Evolutionary conservation across 2,329 filamentous ascomycete species (phyloP), one percentile per base, ranked within the genome.

Genomic region (Gremmenia infestans): DNA sequence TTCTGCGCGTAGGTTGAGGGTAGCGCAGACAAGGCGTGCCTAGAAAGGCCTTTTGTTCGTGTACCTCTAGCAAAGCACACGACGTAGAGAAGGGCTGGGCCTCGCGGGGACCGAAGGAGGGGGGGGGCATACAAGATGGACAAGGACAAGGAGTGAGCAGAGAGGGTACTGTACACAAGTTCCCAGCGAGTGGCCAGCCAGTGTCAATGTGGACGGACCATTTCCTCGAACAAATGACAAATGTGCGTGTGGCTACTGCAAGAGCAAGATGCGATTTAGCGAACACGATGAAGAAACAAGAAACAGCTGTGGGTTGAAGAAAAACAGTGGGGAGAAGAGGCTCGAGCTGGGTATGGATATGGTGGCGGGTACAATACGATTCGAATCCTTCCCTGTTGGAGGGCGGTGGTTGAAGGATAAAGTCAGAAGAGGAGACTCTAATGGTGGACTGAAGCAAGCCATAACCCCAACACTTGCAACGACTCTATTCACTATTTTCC

Each of bases 41-140:
- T 40, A 42, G 48, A 48, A 39, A 36, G 37, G 55, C 48, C 48
- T 48, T 53, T 42, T 59, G 57, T 55, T 57, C 55, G 52, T 52
- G 15, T 14, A n/a, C 19, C 25, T 19, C 37, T 40, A 40, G 37
- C 37, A 40, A 15, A 17, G 37, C 37, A 40, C 15, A 40, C 15
- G 17, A 17, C n/a, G 12, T 15, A 40, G 37, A 8, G 37, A 15
- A 17, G 37, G 37, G 37, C 37, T n/a, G 37, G 17, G 15, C 37
- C 37, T 40, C n/a, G 37, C 15, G 14, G 15, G 37, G 15, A 40
- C 15, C 6, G 25, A 25, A 40, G 37, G 15, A n/a, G 19, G 19
- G 19, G 19, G 35, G 17, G 37, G 37, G 37, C n/a, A 40, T 8
- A 5, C 37, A 40, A 17, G 37, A 40, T 17, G 15, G 14, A 17